These are phyloP conservation scores for Simplicillium sp. DNA, from an alignment of 2,329 filamentous ascomycete species.

Conservation along the genomic window DNA sequence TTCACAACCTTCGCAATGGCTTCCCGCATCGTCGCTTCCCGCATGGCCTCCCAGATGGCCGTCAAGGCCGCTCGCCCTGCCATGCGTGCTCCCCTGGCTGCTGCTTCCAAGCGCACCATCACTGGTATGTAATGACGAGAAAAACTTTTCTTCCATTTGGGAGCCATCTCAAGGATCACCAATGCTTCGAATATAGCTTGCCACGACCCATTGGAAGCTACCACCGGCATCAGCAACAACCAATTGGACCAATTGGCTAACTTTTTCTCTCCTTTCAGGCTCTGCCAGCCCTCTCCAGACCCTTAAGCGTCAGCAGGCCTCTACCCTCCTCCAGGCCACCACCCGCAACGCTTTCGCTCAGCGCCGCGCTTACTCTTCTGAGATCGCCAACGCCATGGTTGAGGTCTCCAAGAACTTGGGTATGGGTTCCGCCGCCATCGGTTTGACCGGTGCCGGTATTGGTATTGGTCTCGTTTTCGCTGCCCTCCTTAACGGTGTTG, in stretches of 20 bases:
- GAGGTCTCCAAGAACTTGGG: slow-evolving; percentile 86
- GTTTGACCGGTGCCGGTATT: slow-evolving; percentile 87
- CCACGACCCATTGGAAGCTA: background rate
- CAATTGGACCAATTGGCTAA: slow-evolving; percentile 19
- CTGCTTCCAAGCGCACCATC: slow-evolving; percentile 67
- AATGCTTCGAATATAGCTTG: background rate
- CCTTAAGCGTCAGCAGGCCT: slow-evolving; percentile 64
- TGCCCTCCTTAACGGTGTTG: slow-evolving; percentile 78
- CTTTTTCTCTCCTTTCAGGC: slow-evolving; percentile 25
- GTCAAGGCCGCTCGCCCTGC: slow-evolving; percentile 71
- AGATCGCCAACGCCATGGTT: slow-evolving; percentile 81
- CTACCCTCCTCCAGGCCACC: slow-evolving; percentile 57
- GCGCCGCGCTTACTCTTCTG: slow-evolving; percentile 74
- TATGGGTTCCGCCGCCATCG: slow-evolving; percentile 84
- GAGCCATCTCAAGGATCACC: background rate
- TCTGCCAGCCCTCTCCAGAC: slow-evolving; percentile 59
- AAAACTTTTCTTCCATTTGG: slow-evolving; percentile 15
- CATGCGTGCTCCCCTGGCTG: slow-evolving; percentile 53
- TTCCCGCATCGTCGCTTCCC: slow-evolving; percentile 67
- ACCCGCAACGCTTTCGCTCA: slow-evolving; percentile 55
- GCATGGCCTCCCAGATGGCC: slow-evolving; percentile 69
- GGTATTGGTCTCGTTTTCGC: slow-evolving; percentile 94
- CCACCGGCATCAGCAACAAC: slow-evolving; percentile 3
- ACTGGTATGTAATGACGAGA: slow-evolving; percentile 47
- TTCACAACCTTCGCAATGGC: slow-evolving; percentile 63